Evolutionary conservation across 345 rosid genomes (phyloP), one percentile per base, ranked within the genome.

Genomic region (Salix udensis): DNA sequence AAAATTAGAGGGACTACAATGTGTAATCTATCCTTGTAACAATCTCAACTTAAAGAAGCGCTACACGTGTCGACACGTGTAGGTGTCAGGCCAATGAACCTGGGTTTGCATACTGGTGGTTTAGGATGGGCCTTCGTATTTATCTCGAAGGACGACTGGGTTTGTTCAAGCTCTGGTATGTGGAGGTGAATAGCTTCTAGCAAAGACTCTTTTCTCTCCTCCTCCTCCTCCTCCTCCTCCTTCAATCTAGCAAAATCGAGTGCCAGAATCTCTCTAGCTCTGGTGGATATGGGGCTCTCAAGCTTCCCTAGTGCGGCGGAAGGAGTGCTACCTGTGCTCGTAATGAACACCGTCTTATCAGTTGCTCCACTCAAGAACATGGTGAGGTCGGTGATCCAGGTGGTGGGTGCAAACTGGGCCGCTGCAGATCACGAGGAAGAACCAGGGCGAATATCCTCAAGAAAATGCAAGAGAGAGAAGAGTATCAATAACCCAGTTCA

Each of bases 321-420:
- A 69, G 97, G 97, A 30, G 82, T 88, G 65, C 80, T 94, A 0
- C 92, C 92, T 16, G 86, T 90, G 73, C 85, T 94, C 15, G 89
- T 90, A 52, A 81, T 91, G 86, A 88, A 87, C 90, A 87, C 90
- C 4, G 87, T 89, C 75, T 68, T 90, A 66, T 87, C 88, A 42
- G 86, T 87, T 65, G 88, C 92, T 72, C 66, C 89, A 70, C 74
- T 94, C 71, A 88, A 89, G 87, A 92, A 85, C 81, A 80, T 76
- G 79, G 70, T 86, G 26, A 85, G 86, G 79, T 87, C 92, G 72
- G 52, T 88, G 68, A 36, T 71, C 28, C 73, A 72, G 44, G 60
- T 58, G 40, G 28, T 80, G 65, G 80, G 74, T 44, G 83, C 74
- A 12, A 73, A 36, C 60, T 42, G 67, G 77, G 46, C 2, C 7